Percentiles rank a stretch among this genome's conserved stretches.
These are phyloP conservation scores for Penicillium atrosanguineum DNA, from an alignment of 495 filamentous ascomycete genomes.

Conservation along the genomic window DNA sequence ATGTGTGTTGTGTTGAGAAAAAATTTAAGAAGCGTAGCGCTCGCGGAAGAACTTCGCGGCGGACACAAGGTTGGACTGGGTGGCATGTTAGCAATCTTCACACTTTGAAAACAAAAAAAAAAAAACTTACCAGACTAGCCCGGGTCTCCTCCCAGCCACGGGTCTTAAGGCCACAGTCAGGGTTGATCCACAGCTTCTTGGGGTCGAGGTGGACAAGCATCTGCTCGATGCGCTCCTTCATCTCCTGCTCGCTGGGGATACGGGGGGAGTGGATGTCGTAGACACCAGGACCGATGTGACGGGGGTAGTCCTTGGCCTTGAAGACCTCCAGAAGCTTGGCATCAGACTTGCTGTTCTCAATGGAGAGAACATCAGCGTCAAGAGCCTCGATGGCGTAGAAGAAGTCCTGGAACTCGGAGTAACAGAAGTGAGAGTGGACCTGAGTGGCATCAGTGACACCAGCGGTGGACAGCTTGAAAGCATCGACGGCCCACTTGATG, in stretches of 20 bases:
- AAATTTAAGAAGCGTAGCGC: constrained; percentile 65
- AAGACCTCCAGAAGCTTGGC: constrained; percentile 99
- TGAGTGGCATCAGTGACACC: constrained; percentile 92
- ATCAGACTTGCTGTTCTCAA: constrained; percentile 99
- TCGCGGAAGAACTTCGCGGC: constrained; percentile 94
- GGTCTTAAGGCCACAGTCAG: constrained; percentile 98
- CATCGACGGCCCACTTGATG: constrained; percentile 92
- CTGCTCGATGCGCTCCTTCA: constrained; percentile 94
- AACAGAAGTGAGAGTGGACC: constrained; percentile 99
- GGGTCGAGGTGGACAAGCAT: constrained; percentile 94
- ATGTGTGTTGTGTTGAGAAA: constrained; percentile 9
- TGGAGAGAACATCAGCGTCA: constrained; percentile 95
- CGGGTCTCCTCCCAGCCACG: constrained; percentile 96
- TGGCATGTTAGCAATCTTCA: background rate
- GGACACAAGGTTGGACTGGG: constrained; percentile 74
- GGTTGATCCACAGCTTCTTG: constrained; percentile 98
- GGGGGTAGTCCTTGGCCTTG: constrained; percentile 90
- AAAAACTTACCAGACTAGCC: constrained; percentile 57
- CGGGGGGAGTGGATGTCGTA: constrained; percentile 99
- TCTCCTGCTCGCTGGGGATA: constrained; percentile 91
- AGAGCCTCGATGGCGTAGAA: constrained; percentile 99
- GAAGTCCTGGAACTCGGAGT: constrained; percentile 99
- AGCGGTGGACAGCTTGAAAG: constrained; percentile 90
- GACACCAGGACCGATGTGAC: constrained; percentile 98
- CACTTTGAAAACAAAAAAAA: background rate